Evolutionary conservation across 2,329 filamentous ascomycete species (phyloP).

Genomic region (Penicillium sp.): DNA sequence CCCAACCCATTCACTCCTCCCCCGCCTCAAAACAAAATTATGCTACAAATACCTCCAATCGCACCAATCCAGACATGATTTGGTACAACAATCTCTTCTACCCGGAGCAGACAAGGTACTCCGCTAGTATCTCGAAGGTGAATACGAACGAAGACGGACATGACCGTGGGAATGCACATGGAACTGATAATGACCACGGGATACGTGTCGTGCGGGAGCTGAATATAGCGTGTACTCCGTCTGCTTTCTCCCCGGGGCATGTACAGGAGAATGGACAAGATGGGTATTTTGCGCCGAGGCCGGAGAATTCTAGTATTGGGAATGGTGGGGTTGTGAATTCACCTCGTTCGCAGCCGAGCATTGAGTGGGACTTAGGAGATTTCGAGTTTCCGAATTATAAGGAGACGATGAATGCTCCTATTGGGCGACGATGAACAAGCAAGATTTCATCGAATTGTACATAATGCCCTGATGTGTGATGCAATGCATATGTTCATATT

Average conservation of each 20-base stretch:
- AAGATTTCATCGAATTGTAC: neutral
- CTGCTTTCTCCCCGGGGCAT: too few relatives aligned
- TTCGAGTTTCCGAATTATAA: slow-evolving; percentile 27
- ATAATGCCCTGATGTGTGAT: neutral
- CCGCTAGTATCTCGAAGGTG: slow-evolving; percentile 27
- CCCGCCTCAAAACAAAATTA: slow-evolving; percentile 14
- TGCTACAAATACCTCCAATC: slow-evolving; percentile 9
- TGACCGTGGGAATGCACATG: neutral
- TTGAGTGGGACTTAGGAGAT: slow-evolving; percentile 23
- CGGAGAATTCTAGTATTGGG: neutral
- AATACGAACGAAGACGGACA: slow-evolving; percentile 14
- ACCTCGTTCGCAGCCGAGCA: neutral
- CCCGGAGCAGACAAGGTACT: slow-evolving; percentile 18
- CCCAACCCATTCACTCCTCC: slow-evolving; percentile 13
- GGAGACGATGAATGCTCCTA: slow-evolving; percentile 22
- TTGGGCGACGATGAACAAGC: neutral
- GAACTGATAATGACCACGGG: slow-evolving; percentile 12
- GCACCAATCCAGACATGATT: slow-evolving; percentile 9
- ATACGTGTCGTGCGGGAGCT: slow-evolving; percentile 32
- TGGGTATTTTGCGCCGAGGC: neutral
- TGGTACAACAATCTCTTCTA: slow-evolving; percentile 22
- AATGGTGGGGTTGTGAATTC: neutral
- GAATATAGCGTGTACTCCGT: too few relatives aligned
- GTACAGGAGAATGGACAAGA: neutral
- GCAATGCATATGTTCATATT: neutral